Evolutionary conservation across 1,284 basidiomycete genomes (phyloP).

Genomic region (Irpex rosettiformis): DNA sequence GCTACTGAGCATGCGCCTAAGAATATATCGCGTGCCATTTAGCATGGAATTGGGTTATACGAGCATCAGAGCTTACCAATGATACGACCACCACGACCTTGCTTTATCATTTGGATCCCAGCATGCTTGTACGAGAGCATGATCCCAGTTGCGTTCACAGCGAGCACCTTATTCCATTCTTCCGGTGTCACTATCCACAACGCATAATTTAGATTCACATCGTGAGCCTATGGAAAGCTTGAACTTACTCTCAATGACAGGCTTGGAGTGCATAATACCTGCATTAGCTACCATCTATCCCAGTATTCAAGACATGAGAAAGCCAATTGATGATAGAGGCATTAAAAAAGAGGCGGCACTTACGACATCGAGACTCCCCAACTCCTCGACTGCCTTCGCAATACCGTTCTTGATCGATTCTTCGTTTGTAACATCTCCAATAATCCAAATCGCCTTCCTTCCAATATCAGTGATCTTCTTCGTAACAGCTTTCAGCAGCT

Average conservation of each 20-base stretch:
- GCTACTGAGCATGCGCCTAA: background rate
- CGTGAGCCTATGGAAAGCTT: background rate
- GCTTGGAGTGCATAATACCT: constrained; percentile 19
- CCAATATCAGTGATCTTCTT: constrained; percentile 30
- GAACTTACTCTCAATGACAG: constrained; percentile 19
- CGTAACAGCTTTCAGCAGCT: constrained; percentile 27
- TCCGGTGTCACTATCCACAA: constrained; percentile 10
- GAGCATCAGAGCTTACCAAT: constrained; percentile 20
- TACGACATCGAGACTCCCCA: constrained; percentile 15
- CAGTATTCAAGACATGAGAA: too few species aligned
- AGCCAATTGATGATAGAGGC: too few species aligned
- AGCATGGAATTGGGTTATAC: too few species aligned
- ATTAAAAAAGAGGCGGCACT: too few species aligned
- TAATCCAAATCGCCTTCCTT: constrained; percentile 25
- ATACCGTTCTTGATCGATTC: constrained; percentile 35
- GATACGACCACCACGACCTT: constrained; percentile 28
- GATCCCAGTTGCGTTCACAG: constrained; percentile 25
- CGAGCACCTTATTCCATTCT: constrained; percentile 20
- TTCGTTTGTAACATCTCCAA: constrained; percentile 35
- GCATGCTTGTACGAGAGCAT: constrained; percentile 28
- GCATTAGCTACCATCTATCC: constrained; percentile 31
- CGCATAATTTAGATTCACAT: too few species aligned
- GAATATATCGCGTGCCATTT: too few species aligned
- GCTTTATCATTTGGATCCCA: constrained; percentile 25
- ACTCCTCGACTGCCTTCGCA: constrained; percentile 13